Conservation (phyloP, 495 filamentous ascomycete genomes). For the Collariella sp. region DNA sequence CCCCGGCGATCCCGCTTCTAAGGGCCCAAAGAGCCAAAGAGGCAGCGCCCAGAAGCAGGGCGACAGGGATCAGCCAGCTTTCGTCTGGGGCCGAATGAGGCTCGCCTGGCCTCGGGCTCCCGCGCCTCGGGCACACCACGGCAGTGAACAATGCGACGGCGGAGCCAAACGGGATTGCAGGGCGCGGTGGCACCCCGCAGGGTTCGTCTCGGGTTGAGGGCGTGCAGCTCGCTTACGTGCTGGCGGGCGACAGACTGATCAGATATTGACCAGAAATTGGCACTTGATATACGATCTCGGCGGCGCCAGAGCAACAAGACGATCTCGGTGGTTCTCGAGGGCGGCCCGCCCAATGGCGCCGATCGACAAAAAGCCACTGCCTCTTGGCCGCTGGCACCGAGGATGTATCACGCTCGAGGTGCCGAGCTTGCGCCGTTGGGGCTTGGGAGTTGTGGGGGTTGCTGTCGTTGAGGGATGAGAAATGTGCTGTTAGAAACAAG, state of each 20-base stretch:
- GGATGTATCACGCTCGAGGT: neutral
- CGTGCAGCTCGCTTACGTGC: neutral
- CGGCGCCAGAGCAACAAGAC: neutral
- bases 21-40: neutral
- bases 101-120: too few relatives aligned
- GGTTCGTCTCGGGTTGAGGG: neutral
- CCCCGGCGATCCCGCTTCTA: conserved; percentile 4
- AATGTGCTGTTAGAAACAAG: neutral
- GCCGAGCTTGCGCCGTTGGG: conserved; percentile 1
- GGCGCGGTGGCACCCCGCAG: too few relatives aligned
- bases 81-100: neutral
- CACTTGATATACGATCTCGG: neutral
- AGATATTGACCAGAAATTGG: neutral
- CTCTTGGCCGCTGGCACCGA: neutral
- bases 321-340: neutral
- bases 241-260: neutral
- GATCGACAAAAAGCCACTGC: neutral
- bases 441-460: neutral
- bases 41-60: neutral
- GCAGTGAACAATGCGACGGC: too few relatives aligned
- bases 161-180: too few relatives aligned
- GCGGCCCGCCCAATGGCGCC: neutral
- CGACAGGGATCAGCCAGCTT: neutral
- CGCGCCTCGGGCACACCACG: too few relatives aligned
- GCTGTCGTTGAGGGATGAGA: neutral